Evolutionary conservation across 2,329 filamentous ascomycete genomes (phyloP).

Genomic region (Epichloe brachyelytri): DNA sequence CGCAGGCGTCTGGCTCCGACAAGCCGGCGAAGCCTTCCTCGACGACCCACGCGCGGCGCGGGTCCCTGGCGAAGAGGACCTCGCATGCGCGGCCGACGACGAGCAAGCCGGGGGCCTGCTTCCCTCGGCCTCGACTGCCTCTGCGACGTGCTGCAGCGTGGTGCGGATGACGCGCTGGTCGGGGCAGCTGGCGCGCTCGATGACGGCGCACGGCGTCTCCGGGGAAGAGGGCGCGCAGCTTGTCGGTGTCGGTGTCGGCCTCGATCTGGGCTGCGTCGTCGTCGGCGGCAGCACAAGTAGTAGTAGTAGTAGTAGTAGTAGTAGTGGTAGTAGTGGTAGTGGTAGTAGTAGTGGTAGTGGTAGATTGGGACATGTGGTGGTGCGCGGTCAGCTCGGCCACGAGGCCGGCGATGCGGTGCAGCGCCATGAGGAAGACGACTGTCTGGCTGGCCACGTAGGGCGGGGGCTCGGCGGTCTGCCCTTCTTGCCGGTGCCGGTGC

Average conservation of each 20-base stretch:
- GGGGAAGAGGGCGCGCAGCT: slow-evolving; percentile 48
- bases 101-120: slow-evolving; percentile 80
- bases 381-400: slow-evolving; percentile 53
- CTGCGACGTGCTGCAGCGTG: slow-evolving; percentile 64
- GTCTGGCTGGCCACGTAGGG: slow-evolving; percentile 66
- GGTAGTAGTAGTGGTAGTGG: no score
- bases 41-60: slow-evolving; percentile 60
- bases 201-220: slow-evolving; percentile 77
- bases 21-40: slow-evolving; percentile 77
- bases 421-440: slow-evolving; percentile 87
- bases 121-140: slow-evolving; percentile 79
- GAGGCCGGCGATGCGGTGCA: slow-evolving; percentile 70
- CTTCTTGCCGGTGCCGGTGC: slow-evolving; percentile 89
- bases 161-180: slow-evolving; percentile 90
- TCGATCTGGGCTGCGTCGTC: not conserved
- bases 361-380: slow-evolving; percentile 11
- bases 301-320: no score
- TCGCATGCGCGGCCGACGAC: slow-evolving; percentile 78
- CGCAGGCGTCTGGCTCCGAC: slow-evolving; percentile 37
- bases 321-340: no score
- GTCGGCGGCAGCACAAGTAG: no score
- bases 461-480: slow-evolving; percentile 74
- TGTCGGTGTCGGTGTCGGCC: not conserved
- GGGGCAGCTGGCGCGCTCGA: slow-evolving; percentile 86
- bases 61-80: slow-evolving; percentile 49